Conservation (phyloP, 2,329 filamentous ascomycete genomes). For the Helminthosporium solani region DNA sequence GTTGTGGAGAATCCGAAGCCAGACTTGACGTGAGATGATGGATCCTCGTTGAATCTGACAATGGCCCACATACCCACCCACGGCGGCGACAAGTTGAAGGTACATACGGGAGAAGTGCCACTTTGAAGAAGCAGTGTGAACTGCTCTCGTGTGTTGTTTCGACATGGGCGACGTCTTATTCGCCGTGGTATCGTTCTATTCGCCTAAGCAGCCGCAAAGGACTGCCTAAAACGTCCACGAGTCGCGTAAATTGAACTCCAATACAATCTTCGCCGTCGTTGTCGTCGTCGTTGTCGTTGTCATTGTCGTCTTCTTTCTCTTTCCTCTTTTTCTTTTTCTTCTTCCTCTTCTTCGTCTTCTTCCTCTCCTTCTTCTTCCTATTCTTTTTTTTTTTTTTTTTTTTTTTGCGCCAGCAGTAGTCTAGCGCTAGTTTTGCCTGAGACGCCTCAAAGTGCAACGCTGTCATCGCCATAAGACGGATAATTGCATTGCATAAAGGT, state of each 20-base stretch:
- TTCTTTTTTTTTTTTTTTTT: too few relatives aligned
- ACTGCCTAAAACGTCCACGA: slow-evolving; percentile 12
- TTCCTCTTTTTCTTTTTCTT: too few relatives aligned
- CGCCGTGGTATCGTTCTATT: slow-evolving; percentile 6
- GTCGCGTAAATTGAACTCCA: too few relatives aligned
- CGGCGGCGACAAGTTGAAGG: not conserved
- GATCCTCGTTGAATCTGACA: slow-evolving; percentile 1
- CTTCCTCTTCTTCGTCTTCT: too few relatives aligned
- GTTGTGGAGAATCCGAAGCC: slow-evolving; percentile 14
- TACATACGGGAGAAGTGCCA: slow-evolving; percentile 1
- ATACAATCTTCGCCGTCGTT: too few relatives aligned
- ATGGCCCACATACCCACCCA: not conserved
- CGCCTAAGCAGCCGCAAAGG: slow-evolving; percentile 8
- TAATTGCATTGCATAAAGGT: slow-evolving; percentile 28
- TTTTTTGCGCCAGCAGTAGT: too few relatives aligned
- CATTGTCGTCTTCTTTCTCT: too few relatives aligned
- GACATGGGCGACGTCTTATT: not conserved
- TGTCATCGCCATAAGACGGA: slow-evolving; percentile 16
- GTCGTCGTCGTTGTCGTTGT: too few relatives aligned
- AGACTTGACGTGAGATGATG: slow-evolving; percentile 19
- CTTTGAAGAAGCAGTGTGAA: not conserved
- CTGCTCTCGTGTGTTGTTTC: not conserved
- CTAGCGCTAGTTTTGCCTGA: too few relatives aligned
- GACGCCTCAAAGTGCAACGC: slow-evolving; percentile 3
- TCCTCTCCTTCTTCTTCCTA: too few relatives aligned